Percentiles rank a stretch among this genome's conserved stretches.
Conservation (phyloP, 768 basidiomycete genomes). For the Termitomyces titanicus region DNA sequence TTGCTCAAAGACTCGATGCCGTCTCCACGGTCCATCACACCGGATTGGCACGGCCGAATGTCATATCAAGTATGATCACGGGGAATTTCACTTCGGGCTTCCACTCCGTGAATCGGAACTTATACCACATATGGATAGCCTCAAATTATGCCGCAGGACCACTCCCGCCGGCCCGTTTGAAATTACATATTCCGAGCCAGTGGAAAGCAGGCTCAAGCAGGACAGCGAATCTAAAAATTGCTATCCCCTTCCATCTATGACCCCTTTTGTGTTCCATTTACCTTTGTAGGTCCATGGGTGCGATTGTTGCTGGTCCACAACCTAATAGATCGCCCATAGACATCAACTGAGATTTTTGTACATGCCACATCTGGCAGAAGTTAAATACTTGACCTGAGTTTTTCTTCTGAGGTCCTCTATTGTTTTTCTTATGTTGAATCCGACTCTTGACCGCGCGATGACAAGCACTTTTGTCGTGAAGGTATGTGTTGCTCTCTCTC, state of each 20-base stretch:
- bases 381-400: not conserved
- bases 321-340: not conserved
- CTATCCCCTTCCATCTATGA: not conserved
- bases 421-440: not conserved
- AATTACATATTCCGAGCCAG: not conserved
- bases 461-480: not conserved
- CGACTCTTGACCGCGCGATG: not conserved
- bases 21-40: not conserved
- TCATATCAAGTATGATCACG: not conserved
- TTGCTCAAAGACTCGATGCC: not conserved
- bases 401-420: not conserved
- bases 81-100: not conserved
- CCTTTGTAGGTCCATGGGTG: not conserved
- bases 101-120: not conserved
- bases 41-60: too few species aligned
- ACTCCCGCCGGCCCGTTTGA: not conserved
- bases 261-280: not conserved
- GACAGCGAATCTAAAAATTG: not conserved
- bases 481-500: not conserved
- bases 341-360: not conserved
- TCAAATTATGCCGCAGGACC: not conserved
- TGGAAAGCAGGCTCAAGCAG: not conserved
- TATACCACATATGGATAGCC: not conserved
- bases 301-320: not conserved
- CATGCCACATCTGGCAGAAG: not conserved